These are phyloP conservation scores for Vitrella brassicaformis DNA, from an alignment of 73 alveolate species.

Conservation along the genomic window DNA sequence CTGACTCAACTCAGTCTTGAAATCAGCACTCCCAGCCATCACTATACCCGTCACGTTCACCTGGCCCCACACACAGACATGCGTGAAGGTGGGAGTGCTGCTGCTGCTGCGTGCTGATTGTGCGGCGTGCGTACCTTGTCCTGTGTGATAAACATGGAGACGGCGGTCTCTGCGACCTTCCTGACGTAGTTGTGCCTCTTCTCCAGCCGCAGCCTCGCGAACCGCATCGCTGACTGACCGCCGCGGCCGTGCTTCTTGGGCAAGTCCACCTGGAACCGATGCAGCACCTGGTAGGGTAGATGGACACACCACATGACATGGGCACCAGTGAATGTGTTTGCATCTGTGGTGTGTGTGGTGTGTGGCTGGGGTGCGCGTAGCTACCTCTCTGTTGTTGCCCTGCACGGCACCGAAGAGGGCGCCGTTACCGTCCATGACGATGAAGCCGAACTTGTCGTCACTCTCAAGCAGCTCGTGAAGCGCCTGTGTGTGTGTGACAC, in stretches of 20 bases:
- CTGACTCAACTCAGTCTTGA: slow-evolving; percentile 61
- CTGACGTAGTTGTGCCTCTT: slow-evolving; percentile 91
- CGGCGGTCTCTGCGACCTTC: slow-evolving; percentile 92
- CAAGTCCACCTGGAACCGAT: slow-evolving; percentile 67
- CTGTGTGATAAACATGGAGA: slow-evolving; percentile 70
- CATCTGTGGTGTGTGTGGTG: too few species aligned
- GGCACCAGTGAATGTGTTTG: too few species aligned
- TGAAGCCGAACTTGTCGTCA: slow-evolving; percentile 88
- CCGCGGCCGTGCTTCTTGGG: slow-evolving; percentile 96
- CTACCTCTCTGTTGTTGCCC: slow-evolving; percentile 82
- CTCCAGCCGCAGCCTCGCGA: slow-evolving; percentile 83
- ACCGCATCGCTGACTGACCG: slow-evolving; percentile 90
- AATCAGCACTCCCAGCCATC: slow-evolving; percentile 95
- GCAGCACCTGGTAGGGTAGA: slow-evolving; percentile 31
- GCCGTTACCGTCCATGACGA: slow-evolving; percentile 96
- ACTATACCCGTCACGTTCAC: slow-evolving; percentile 88
- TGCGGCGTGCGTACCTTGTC: too few species aligned
- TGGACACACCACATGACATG: too few species aligned
- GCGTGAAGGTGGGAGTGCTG: too few species aligned
- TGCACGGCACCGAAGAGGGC: slow-evolving; percentile 87
- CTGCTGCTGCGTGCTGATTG: too few species aligned
- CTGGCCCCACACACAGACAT: too few species aligned
- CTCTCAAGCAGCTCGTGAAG: slow-evolving; percentile 35
- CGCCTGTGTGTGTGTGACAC: slow-evolving; percentile 70
- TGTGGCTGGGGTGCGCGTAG: too few species aligned